These are phyloP conservation scores for Apiospora rasikravindrae DNA, from an alignment of 2,329 filamentous ascomycete species.

Conservation along the genomic window DNA sequence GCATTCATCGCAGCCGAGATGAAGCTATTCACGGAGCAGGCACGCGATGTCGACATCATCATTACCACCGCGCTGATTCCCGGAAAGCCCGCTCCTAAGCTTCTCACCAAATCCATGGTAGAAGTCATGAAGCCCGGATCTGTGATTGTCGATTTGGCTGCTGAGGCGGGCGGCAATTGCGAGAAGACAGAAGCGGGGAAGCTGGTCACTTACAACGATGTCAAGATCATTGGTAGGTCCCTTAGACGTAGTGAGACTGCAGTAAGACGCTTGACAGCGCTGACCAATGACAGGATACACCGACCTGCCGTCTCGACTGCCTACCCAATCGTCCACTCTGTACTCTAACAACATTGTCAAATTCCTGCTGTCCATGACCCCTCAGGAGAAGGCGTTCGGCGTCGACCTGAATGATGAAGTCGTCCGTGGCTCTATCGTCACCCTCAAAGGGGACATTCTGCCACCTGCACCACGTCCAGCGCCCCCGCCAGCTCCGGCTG, in stretches of 20 bases:
- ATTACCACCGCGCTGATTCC: conserved; percentile 93
- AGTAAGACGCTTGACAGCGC: conserved; percentile 12
- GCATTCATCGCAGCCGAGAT: conserved; percentile 93
- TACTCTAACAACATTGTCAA: conserved; percentile 97
- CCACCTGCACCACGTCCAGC: conserved; percentile 75
- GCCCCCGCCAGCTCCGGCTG: conserved; percentile 56
- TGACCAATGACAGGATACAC: conserved; percentile 68
- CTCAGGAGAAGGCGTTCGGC: conserved; percentile 78
- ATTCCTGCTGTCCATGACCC: conserved; percentile 80
- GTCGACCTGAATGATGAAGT: conserved; percentile 85
- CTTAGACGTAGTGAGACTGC: background rate
- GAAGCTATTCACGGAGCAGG: conserved; percentile 89
- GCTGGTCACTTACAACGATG: conserved; percentile 72
- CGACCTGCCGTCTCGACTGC: conserved; percentile 83
- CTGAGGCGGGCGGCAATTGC: conserved; percentile 88
- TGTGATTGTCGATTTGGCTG: conserved; percentile 85
- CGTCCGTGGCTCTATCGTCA: conserved; percentile 83
- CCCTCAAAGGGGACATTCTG: conserved; percentile 75
- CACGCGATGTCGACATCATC: conserved; percentile 87
- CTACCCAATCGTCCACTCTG: conserved; percentile 86
- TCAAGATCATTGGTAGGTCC: conserved; percentile 78
- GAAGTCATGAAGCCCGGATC: conserved; percentile 89
- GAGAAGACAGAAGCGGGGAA: conserved; percentile 79
- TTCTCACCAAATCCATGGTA: conserved; percentile 82
- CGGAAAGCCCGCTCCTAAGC: conserved; percentile 78